Evolutionary conservation across 495 filamentous ascomycete genomes (phyloP), one percentile per base, ranked within the genome.

Genomic region (Halenospora varia): DNA sequence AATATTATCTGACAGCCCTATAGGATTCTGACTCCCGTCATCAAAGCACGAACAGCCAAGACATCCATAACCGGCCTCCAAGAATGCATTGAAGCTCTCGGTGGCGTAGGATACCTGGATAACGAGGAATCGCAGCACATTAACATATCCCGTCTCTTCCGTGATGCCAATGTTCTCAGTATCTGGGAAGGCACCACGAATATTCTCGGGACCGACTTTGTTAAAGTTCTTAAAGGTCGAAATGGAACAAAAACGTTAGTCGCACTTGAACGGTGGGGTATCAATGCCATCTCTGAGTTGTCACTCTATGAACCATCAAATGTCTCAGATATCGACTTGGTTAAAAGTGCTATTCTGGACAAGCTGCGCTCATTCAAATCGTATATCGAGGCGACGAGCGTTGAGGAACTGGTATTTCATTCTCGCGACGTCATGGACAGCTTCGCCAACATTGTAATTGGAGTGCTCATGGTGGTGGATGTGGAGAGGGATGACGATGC

Each of bases 181-280:
- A 89, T 89, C 53, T 90, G 88, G 85, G 88, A 90, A 65, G 88
- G 88, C 3, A 90, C 88, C 1, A 88, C 85, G 9, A 85, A 89
- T 61, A 83, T 90, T 1, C 65, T 91, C 20, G 79, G 78, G 4
- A 77, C 76, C 25, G 87, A 90, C 56, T 71, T 82, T 8, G 70
- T 88, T 40, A 69, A 81, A 1, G 79, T 84, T 0, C 70, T 82
- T 39, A 75, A 80, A 48, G 71, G 73, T 11, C 68, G 68, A 10
- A 68, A 68, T 0, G 74, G 75, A 15, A 45, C 65, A 13, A 62
- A 70, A 46, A 65, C 75, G 0, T 61, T 82, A n/a, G 55, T 60
- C 0, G 70, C 66, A n/a, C 62, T 83, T 55, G 69, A 60, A 0
- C 66, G 64, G n/a, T 60, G 57, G 57, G 9, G 48, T 11, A 25